A percentile compares a stretch with the other conserved stretches of the same genome.
These are phyloP conservation scores for Podospora pseudopauciseta DNA, from an alignment of 495 filamentous ascomycete species.

Conservation along the genomic window DNA sequence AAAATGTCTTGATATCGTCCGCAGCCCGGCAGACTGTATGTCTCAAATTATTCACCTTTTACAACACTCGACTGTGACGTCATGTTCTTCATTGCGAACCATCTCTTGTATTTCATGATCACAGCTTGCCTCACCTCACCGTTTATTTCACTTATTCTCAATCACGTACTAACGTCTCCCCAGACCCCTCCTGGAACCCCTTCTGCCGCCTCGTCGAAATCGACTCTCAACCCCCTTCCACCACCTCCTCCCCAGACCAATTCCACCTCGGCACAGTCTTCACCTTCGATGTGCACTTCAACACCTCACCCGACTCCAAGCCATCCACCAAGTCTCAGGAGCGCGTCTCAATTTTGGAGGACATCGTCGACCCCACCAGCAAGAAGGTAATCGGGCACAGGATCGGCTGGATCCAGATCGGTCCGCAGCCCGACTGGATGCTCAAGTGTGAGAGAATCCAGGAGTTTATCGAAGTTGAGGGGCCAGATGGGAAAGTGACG, in stretches of 20 bases:
- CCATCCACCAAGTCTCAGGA: not conserved
- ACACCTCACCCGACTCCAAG: conserved; percentile 4
- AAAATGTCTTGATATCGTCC: conserved; percentile 27
- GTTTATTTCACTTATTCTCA: not conserved
- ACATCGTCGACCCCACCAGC: not conserved
- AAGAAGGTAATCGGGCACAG: not conserved
- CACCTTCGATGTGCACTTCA: conserved; percentile 35
- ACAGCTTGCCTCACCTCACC: not conserved
- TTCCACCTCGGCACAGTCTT: conserved; percentile 29
- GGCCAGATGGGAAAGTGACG: conserved; percentile 6
- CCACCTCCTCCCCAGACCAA: conserved; percentile 2
- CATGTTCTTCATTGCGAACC: not conserved
- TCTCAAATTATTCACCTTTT: not conserved
- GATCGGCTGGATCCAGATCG: not conserved
- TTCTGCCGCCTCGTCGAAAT: conserved; percentile 32
- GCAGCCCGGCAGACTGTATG: conserved; percentile 27
- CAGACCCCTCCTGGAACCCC: conserved; percentile 38
- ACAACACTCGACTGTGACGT: not conserved
- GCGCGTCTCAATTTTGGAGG: not conserved
- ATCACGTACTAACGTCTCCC: not conserved
- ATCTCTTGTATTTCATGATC: not conserved
- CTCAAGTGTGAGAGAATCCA: conserved; percentile 38
- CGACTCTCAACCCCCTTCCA: conserved; percentile 17
- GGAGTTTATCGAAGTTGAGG: conserved; percentile 31
- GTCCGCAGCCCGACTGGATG: conserved; percentile 23